These are phyloP conservation scores for Mercurialis annua DNA, from an alignment of 345 rosid genomes.

Conservation along the genomic window DNA sequence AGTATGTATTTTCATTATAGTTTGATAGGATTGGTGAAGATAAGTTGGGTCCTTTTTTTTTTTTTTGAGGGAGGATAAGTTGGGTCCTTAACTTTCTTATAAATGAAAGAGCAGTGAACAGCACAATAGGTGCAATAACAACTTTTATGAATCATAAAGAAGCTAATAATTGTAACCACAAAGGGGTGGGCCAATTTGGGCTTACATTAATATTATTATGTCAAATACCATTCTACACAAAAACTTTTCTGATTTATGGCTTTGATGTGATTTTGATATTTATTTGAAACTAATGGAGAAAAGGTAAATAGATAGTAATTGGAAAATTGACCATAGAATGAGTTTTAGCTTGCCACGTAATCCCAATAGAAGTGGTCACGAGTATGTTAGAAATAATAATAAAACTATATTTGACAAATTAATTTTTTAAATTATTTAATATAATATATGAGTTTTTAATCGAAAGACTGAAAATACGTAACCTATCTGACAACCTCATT, in stretches of 20 bases:
- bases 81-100: too few relatives aligned
- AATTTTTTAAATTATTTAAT: too few relatives aligned
- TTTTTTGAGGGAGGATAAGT: too few relatives aligned
- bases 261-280: slow-evolving; percentile 18
- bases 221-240: slow-evolving; percentile 5
- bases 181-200: slow-evolving; percentile 14
- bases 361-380: not conserved
- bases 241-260: slow-evolving; percentile 8
- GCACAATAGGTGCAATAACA: not conserved
- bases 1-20: too few relatives aligned
- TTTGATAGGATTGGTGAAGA: too few relatives aligned
- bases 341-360: slow-evolving; percentile 14
- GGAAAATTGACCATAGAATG: slow-evolving; percentile 13
- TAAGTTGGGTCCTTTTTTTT: too few relatives aligned
- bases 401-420: too few relatives aligned
- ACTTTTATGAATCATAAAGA: not conserved
- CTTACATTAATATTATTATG: slow-evolving; percentile 1
- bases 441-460: too few relatives aligned
- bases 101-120: not conserved
- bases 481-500: too few relatives aligned
- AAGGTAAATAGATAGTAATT: not conserved
- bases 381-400: too few relatives aligned
- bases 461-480: too few relatives aligned
- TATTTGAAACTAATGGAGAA: not conserved
- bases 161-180: slow-evolving; percentile 14